These are phyloP conservation scores for Peniophora sp. DNA, from an alignment of 1,284 basidiomycete genomes.

Conservation along the genomic window DNA sequence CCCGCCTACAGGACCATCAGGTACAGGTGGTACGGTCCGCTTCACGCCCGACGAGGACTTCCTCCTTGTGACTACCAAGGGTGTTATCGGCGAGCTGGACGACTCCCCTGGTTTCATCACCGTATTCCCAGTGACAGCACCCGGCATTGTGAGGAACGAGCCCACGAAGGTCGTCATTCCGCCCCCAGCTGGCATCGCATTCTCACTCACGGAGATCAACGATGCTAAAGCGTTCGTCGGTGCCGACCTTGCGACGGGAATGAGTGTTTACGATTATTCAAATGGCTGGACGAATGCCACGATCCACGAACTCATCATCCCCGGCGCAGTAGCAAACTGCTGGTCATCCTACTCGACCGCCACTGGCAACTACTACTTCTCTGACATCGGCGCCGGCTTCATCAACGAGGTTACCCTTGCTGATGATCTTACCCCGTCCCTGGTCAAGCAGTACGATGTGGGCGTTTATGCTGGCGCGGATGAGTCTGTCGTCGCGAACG, in stretches of 20 bases:
- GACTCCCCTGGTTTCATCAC: constrained; percentile 6
- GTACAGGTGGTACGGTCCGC: background rate
- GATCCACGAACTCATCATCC: background rate
- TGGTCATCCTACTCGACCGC: background rate
- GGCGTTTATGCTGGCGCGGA: background rate
- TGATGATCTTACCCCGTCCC: background rate
- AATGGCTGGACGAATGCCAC: background rate
- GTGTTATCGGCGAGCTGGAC: background rate
- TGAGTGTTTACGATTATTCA: background rate
- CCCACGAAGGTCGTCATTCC: constrained; percentile 22
- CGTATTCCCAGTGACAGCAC: constrained; percentile 14
- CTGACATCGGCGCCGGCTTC: background rate
- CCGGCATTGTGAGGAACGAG: constrained; percentile 27
- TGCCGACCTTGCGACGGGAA: background rate
- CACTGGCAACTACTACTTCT: background rate
- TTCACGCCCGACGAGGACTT: background rate
- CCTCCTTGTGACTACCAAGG: background rate
- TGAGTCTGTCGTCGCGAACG: background rate
- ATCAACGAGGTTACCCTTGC: background rate
- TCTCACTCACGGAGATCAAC: constrained; percentile 26
- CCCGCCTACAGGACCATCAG: background rate
- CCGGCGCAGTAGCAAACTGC: background rate
- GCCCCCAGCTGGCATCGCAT: constrained; percentile 29
- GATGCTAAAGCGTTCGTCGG: background rate
- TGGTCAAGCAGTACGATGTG: background rate